These are phyloP conservation scores for Pseudoneurospora amorphoporcata DNA, from an alignment of 495 filamentous ascomycete genomes.

Conservation along the genomic window DNA sequence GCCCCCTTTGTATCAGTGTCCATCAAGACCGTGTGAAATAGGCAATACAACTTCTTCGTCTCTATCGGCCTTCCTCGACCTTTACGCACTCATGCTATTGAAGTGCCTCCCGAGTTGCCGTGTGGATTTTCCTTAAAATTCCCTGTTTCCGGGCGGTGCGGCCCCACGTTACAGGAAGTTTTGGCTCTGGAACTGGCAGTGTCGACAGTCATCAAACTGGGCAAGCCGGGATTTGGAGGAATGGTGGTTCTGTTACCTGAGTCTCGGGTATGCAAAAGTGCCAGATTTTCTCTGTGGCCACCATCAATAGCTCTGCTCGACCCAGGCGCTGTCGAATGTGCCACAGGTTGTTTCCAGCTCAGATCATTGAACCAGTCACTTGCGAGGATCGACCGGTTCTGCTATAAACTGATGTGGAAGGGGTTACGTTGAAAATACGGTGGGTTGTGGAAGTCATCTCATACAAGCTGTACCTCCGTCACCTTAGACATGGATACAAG, in stretches of 20 bases:
- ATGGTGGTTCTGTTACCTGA: not conserved
- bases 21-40: constrained; percentile 38
- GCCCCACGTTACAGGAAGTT: not conserved
- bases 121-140: not conserved
- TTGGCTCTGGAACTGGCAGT: not conserved
- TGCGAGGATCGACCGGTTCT: not conserved
- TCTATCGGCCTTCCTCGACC: not conserved
- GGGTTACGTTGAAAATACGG: not conserved
- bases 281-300: not conserved
- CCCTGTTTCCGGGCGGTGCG: not conserved
- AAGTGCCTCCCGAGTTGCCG: not conserved
- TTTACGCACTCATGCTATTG: not conserved
- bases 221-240: not conserved
- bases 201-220: not conserved
- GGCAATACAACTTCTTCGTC: constrained; percentile 25
- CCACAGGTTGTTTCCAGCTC: not conserved
- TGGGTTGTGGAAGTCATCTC: not conserved
- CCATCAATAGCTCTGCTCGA: not conserved
- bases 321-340: not conserved
- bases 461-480: not conserved
- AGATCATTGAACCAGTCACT: not conserved
- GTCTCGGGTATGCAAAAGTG: not conserved
- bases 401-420: not conserved
- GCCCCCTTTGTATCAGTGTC: constrained; percentile 40
- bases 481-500: not conserved